A percentile compares a stretch with the other conserved stretches of the same genome.
These are phyloP conservation scores for Solanum bulbocastanum DNA, from an alignment of 257 asterid genomes.

Conservation along the genomic window DNA sequence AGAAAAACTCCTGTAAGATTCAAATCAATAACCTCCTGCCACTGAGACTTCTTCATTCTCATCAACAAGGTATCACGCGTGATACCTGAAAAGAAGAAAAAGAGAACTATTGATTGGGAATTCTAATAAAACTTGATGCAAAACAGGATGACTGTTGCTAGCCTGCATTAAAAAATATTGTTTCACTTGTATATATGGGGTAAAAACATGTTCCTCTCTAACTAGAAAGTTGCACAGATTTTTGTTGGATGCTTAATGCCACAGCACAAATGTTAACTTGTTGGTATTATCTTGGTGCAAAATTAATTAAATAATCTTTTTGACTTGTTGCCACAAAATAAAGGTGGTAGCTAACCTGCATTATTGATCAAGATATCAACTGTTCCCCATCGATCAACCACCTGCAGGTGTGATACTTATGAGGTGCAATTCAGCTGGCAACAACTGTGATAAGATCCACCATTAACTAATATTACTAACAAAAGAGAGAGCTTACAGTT, in stretches of 20 bases:
- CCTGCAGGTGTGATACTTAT: conserved; percentile 36
- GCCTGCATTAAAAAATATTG: background rate
- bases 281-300: background rate
- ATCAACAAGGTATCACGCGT: conserved; percentile 91
- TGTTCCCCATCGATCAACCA: conserved; percentile 93
- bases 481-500: conserved; percentile 38
- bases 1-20: conserved; percentile 94
- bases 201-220: background rate
- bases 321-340: background rate
- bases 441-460: background rate
- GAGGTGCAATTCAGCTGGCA: conserved; percentile 13
- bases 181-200: background rate
- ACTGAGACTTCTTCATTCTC: conserved; percentile 91
- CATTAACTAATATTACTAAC: background rate
- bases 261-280: background rate
- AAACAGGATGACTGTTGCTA: background rate
- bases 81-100: conserved; percentile 52
- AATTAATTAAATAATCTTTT: background rate
- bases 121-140: background rate
- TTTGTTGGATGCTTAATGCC: background rate
- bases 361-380: conserved; percentile 81
- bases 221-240: background rate
- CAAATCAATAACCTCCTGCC: conserved; percentile 96
- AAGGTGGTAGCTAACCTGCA: conserved; percentile 53
- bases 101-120: background rate